Conservation (phyloP, 139 green algal genomes). For the Deuterostichococcus epilithicus region DNA sequence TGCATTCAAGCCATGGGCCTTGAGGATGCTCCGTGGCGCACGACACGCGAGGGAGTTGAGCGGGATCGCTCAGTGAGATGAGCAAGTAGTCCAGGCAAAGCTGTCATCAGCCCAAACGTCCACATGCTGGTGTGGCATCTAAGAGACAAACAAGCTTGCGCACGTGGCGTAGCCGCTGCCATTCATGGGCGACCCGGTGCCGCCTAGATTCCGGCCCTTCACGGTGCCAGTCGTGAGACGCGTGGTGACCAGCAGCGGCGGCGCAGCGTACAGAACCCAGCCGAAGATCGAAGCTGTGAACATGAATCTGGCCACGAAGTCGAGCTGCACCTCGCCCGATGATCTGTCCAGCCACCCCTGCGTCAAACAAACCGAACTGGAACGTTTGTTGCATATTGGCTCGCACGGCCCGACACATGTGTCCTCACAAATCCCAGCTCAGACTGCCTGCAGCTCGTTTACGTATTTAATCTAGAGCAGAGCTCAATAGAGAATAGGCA, state of each 20-base stretch:
- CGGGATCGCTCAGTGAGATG: no score
- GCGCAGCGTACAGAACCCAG: background rate
- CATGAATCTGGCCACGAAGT: constrained; percentile 65
- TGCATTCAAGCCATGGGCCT: background rate
- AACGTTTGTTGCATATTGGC: no score
- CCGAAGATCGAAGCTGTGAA: constrained; percentile 48
- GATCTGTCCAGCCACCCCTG: constrained; percentile 60
- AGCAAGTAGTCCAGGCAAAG: background rate
- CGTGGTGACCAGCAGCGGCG: constrained; percentile 52
- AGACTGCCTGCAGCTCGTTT: no score
- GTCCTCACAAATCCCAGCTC: no score
- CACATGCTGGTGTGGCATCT: background rate
- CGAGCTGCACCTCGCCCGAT: constrained; percentile 60
- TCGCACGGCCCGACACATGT: no score
- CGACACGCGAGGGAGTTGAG: no score
- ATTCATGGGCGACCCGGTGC: constrained; percentile 26
- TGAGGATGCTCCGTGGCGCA: background rate
- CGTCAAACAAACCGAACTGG: no score
- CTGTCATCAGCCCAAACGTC: background rate
- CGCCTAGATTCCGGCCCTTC: constrained; percentile 30
- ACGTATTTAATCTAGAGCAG: no score
- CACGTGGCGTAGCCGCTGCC: constrained; percentile 21
- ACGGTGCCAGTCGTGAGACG: constrained; percentile 62
- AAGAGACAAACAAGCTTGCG: background rate
- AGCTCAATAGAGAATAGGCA: no score